These are phyloP conservation scores for Penicillium italicum DNA, from an alignment of 2,329 filamentous ascomycete species.

Conservation along the genomic window DNA sequence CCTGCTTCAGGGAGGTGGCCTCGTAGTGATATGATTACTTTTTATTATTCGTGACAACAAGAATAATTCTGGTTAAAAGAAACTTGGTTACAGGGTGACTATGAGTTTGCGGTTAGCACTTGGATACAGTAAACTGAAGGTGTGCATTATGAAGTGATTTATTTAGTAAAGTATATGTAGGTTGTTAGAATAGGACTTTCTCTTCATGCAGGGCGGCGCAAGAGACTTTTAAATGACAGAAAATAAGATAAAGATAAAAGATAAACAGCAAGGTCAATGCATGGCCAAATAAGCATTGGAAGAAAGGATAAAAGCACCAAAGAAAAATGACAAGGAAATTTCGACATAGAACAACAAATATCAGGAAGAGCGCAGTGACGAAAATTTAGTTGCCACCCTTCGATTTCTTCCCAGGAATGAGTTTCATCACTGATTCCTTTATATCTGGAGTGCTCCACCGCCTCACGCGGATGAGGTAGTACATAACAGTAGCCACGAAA, in stretches of 20 bases:
- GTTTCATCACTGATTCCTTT: slow-evolving; percentile 12
- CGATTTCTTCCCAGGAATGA: slow-evolving; percentile 13
- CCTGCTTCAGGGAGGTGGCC: neutral
- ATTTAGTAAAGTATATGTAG: too few species aligned
- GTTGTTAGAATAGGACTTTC: neutral
- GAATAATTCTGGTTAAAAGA: neutral
- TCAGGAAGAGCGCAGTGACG: neutral
- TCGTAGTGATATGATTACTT: neutral
- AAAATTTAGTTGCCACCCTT: slow-evolving; percentile 6
- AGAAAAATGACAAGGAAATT: neutral
- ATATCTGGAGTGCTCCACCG: slow-evolving; percentile 20
- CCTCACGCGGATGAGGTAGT: slow-evolving; percentile 37
- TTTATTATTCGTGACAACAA: neutral
- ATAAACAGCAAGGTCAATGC: neutral
- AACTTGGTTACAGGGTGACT: neutral
- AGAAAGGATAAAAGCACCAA: neutral
- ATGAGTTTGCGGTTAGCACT: neutral
- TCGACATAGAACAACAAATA: neutral
- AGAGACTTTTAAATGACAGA: neutral
- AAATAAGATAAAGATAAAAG: neutral
- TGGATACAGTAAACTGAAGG: neutral
- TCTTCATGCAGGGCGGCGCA: neutral
- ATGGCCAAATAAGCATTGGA: neutral
- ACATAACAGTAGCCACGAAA: slow-evolving; percentile 47
- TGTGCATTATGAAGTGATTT: neutral